Conservation (phyloP, 1,284 basidiomycete species). For the Ustilago loliicola region DNA sequence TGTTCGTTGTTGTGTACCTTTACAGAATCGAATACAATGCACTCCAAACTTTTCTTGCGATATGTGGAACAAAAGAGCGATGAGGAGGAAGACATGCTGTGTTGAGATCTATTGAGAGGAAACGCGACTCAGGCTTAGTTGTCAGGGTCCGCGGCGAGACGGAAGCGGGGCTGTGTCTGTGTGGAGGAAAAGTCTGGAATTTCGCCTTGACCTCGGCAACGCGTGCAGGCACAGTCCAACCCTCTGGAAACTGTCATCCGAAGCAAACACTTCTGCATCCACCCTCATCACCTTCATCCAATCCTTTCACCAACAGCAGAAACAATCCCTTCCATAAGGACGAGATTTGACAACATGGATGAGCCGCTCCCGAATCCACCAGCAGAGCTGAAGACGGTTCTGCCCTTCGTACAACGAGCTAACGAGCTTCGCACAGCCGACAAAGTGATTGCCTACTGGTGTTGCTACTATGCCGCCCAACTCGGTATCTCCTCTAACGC, state of each 20-base stretch:
- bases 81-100: neutral
- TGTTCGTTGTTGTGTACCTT: constrained; percentile 12
- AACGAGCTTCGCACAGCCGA: constrained; percentile 85
- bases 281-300: neutral
- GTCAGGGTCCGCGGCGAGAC: neutral
- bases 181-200: constrained; percentile 7
- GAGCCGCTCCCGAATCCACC: constrained; percentile 49
- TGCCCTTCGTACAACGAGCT: constrained; percentile 88
- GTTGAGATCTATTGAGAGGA: neutral
- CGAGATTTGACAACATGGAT: constrained; percentile 30
- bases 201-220: neutral
- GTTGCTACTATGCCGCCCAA: constrained; percentile 90
- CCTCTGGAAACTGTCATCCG: constrained; percentile 1
- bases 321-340: neutral
- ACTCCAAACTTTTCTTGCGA: neutral
- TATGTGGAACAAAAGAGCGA: neutral
- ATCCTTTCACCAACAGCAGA: neutral
- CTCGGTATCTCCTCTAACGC: constrained; percentile 80
- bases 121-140: neutral
- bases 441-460: constrained; percentile 93
- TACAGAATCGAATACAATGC: neutral
- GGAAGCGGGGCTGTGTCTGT: constrained; percentile 7
- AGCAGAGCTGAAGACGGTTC: constrained; percentile 73
- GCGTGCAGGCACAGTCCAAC: constrained; percentile 9
- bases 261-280: constrained; percentile 3